Evolutionary conservation across 2,329 filamentous ascomycete species (phyloP), one percentile per base, ranked within the genome.

Genomic region (Pseudocercospora musae): DNA sequence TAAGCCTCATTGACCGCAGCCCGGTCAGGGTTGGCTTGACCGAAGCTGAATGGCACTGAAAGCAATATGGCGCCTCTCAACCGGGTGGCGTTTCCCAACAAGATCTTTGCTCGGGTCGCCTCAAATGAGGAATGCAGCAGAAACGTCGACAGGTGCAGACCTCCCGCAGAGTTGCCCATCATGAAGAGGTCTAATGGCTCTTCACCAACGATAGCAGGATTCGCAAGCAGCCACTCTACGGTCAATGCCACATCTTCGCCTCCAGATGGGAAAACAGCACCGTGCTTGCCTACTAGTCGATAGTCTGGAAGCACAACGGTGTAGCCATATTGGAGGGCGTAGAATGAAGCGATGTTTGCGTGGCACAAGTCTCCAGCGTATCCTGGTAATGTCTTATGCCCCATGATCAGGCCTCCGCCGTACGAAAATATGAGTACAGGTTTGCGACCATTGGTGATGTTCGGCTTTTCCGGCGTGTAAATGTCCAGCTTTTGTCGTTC

Each of bases 101-200:
- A 44, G 6, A 72, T 54, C 21, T 62, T 65, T 18, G 56, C 57
- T 57, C 70, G 59, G 4, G 69, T 69, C 7, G 50, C 50, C 4
- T 59, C 58, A 54, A 69, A 70, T 9, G 55, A 58, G 9, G 71
- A 46, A 11, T 74, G 58, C 2, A 79, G 66, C 18, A 78, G 67
- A 55, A 75, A 79, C 0, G 77, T 79, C 0, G 73, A 59, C 20
- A 73, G 60, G 57, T 79, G 76, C 8, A 78, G 72, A 21, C 76
- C 77, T 8, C 78, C 78, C 1, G 77, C 77, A 3, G 77, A 79
- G 62, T 79, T 79, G 0, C 78, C 78, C 66, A 79, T 68, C 11
- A 78, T 57, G 60, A 75, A 75, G 1, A 79, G 53, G 59, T 79
- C 73, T 27, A 75, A 67, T 3, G 67, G 68, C 25, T 68, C 71